Evolutionary conservation across 2,329 filamentous ascomycete genomes (phyloP).

Genomic region (Penicillium italicum): DNA sequence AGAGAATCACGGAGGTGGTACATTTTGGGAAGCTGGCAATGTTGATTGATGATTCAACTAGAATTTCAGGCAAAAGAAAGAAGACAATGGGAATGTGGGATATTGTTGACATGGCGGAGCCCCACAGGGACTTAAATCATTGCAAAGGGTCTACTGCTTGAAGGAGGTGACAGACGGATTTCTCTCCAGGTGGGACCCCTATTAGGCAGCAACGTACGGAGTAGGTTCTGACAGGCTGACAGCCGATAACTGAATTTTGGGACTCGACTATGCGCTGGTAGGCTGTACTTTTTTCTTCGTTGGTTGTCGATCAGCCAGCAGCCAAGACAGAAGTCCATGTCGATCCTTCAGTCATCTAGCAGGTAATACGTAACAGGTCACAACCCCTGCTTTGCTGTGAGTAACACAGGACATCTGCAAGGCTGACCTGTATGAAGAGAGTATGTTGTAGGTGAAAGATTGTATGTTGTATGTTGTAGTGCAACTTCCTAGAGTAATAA

Average conservation of each 20-base stretch:
- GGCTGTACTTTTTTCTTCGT: too few relatives aligned
- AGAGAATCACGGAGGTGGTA: constrained; percentile 14
- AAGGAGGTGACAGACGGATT: neutral
- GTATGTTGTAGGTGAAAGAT: too few relatives aligned
- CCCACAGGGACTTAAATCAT: neutral
- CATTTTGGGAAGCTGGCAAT: constrained; percentile 2
- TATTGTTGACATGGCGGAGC: neutral
- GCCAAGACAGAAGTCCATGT: constrained; percentile 1
- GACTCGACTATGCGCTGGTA: neutral
- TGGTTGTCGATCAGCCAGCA: too few relatives aligned
- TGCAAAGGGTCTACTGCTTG: neutral
- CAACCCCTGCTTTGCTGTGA: neutral
- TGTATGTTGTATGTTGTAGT: too few relatives aligned
- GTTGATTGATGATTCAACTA: neutral
- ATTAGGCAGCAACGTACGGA: constrained; percentile 1
- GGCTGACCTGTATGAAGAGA: too few relatives aligned
- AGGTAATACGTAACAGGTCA: neutral
- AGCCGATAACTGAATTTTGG: constrained; percentile 2
- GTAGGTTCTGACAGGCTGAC: neutral
- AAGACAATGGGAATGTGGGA: neutral
- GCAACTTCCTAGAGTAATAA: too few relatives aligned
- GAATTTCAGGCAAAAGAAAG: neutral
- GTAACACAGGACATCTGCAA: too few relatives aligned
- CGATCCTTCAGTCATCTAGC: neutral
- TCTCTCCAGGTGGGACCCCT: neutral